Evolutionary conservation across 164 flowering plant genomes (phyloP), one percentile per base, ranked within the genome.

Genomic region (Chimonanthus salicifolius): DNA sequence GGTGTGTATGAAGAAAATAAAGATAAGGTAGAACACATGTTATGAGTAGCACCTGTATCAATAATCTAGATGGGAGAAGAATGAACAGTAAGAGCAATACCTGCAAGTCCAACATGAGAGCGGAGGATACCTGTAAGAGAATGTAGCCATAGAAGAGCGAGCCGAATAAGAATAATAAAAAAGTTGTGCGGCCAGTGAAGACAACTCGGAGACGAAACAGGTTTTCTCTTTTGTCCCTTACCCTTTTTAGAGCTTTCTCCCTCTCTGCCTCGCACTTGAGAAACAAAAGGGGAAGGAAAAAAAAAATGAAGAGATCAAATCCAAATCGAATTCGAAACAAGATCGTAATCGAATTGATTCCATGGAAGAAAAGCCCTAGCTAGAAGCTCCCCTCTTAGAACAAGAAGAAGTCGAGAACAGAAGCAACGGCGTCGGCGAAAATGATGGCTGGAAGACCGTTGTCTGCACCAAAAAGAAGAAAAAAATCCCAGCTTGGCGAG

Each of bases 381-480:
- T n/a, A n/a, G 60, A 2, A 10, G 11, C 60, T 3, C 16, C 16
- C 0, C 33, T 54, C 60, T 11, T 54, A 3, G 16, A 3, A 5
- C 60, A 10, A 4, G 60, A 54, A 54, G n/a, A 54, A 54, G 60
- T 11, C 60, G 60, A n/a, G 16, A 54, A 54, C 11, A 0, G 5
- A 4, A 13, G 16, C 4, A 10, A n/a, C 60, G 16, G 60, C n/a
- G 10, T n/a, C 86, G 72, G 2, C 16, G 16, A 11, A 13, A 6
- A 91, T 73, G 89, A 90, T 71, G 97, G 97, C 20, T 95, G 99
- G 99, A 93, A 93, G 49, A 91, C 84, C 76, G 99, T 95, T 6
- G 76, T 84, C 51, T 90, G 91, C 80, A 65, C 85, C 2, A 94
- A 90, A 74, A 84, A 87, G 50, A 79, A 80, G 60, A 69, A 74